Percentiles rank a stretch among this genome's conserved stretches.
Evolutionary conservation across 441 rosid species (phyloP).

Genomic region (Mallotus repandus): DNA sequence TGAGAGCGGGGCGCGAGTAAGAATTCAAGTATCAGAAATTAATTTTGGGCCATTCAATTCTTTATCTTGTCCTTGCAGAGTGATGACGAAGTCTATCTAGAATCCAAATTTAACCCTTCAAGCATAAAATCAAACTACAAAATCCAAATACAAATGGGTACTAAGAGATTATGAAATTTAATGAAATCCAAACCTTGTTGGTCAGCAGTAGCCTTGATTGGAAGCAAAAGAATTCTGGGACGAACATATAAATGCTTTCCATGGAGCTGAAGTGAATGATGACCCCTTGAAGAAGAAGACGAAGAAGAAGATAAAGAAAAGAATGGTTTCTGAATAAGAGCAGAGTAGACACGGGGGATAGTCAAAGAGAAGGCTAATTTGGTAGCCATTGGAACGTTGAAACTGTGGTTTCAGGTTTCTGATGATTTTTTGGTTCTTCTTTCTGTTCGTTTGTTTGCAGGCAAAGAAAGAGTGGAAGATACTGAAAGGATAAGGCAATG

Average conservation of each 20-base stretch:
- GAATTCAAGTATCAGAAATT: not conserved
- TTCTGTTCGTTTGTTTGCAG: conserved; percentile 24
- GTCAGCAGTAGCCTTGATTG: conserved; percentile 71
- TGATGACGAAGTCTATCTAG: too few species aligned
- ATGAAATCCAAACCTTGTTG: conserved; percentile 53
- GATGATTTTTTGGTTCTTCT: conserved; percentile 5
- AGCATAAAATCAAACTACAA: too few species aligned
- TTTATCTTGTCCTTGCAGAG: not conserved
- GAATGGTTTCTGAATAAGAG: conserved; percentile 44
- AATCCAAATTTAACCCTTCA: too few species aligned
- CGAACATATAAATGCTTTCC: conserved; percentile 42
- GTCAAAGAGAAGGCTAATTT: conserved; percentile 55
- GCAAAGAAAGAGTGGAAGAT: conserved; percentile 32
- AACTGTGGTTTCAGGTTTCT: conserved; percentile 26
- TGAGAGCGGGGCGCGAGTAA: not conserved
- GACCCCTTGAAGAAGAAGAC: conserved; percentile 37
- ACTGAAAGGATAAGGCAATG: conserved; percentile 41
- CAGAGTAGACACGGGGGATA: conserved; percentile 52
- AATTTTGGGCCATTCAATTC: not conserved
- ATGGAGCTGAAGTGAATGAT: conserved; percentile 33
- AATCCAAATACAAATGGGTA: too few species aligned
- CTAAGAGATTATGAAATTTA: not conserved
- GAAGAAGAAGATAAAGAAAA: conserved; percentile 14
- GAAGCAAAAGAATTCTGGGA: conserved; percentile 42
- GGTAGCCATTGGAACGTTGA: conserved; percentile 41